Percentiles rank a stretch among this genome's conserved stretches.
These are phyloP conservation scores for Nymphaea colorata DNA, from an alignment of 164 flowering plant genomes.

Conservation along the genomic window DNA sequence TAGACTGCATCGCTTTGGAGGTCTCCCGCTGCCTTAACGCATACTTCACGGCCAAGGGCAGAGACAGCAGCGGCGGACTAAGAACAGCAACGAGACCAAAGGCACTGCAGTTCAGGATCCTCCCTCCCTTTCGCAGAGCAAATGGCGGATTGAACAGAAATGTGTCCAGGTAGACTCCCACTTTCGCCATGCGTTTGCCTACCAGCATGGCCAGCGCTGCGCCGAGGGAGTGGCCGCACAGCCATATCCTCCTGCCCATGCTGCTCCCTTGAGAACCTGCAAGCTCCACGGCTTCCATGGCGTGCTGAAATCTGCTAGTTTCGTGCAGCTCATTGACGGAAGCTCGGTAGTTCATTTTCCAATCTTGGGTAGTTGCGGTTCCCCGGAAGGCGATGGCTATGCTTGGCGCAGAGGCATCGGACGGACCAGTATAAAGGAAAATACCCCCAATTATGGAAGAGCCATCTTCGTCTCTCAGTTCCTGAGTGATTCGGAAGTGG, in stretches of 20 bases:
- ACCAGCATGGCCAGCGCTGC: conserved; percentile 78
- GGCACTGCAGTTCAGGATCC: conserved; percentile 49
- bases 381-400: conserved; percentile 83
- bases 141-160: conserved; percentile 89
- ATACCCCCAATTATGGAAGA: conserved; percentile 71
- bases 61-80: conserved; percentile 2
- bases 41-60: background rate
- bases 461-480: conserved; percentile 61
- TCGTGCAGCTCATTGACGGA: conserved; percentile 26
- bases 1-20: conserved; percentile 3
- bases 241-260: conserved; percentile 28
- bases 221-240: conserved; percentile 91
- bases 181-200: conserved; percentile 72
- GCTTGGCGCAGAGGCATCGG: conserved; percentile 30
- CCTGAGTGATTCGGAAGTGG: conserved; percentile 31
- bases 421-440: conserved; percentile 11
- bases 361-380: conserved; percentile 40
- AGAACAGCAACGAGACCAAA: conserved; percentile 56
- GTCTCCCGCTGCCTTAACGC: background rate
- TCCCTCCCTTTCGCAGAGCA: conserved; percentile 43
- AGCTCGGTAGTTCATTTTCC: conserved; percentile 33
- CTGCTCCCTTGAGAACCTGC: conserved; percentile 23
- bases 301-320: conserved; percentile 55
- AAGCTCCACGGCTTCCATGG: conserved; percentile 53
- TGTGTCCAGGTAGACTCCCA: conserved; percentile 42